Base-by-base conservation (phyloP, 2,329 filamentous ascomycete genomes). In the Ophiocordyceps unilateralis region DNA sequence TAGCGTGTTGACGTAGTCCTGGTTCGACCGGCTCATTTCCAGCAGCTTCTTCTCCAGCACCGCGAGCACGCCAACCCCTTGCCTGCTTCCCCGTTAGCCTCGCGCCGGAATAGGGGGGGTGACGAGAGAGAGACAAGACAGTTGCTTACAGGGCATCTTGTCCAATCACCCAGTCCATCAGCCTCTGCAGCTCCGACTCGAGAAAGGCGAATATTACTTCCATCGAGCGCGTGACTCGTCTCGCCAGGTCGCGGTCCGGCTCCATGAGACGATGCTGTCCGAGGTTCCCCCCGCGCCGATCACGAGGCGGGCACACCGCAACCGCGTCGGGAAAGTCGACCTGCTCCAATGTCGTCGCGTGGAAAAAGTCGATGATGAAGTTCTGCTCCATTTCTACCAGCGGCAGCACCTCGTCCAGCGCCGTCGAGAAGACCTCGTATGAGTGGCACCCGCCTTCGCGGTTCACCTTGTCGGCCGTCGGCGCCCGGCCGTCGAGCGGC, bases 351-450 rank as follows among this genome's bases (percentile, higher is more conserved):
- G 86, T 93, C n/a, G 82, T 84, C 22, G 91, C 77, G 53, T 96
- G 89, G 71, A 96, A 96, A 59, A 95, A 91, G 51, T 93, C 86
- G n/a, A 94, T 79, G 41, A 95, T 70, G 56, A 96, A 98, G 57
- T 95, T 96, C 58, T 98, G 89, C 62, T 98, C 91, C 58, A 89
- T 88, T 51, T 86, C 80, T 45, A 95, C 78, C 44, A 93, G 70
- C 6, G 82, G 84, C 39, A 88, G 65, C 49, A 91, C 75, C 53
- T 95, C 86, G 45, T 91, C 82, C 47, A 95, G 64, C 12, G 85
- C 77, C 32, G 78, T 79, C 1, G 76, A 70, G 59, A 96, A 94
- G 3, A 85, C 77, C 59, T 94, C 87, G 51, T 79, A 89, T 0
- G 84, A 77, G 50, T 83, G 71, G 45, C 82, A 72, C 52, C 78